Base-by-base conservation (phyloP, 768 basidiomycete genomes). In the Pleurotus salmoneostramineus region DNA sequence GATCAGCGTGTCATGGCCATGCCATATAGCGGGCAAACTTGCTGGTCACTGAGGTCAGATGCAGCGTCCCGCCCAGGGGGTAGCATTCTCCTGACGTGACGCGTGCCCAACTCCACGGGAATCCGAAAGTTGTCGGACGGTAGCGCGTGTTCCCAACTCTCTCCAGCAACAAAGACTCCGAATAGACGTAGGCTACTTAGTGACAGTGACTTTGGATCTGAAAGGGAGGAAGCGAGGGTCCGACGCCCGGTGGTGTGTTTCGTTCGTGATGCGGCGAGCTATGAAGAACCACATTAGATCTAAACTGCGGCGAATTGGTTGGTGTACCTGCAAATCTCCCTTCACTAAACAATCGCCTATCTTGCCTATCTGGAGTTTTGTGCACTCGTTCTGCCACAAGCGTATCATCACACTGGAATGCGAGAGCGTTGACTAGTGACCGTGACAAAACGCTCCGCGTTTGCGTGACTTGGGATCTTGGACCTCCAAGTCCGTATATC, bases 21-120 rank as follows among this genome's bases (percentile, higher is more conserved):
- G 67, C 86, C 87, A 90, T 47, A 88, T 75, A 60, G 84, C 72
- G 85, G 83, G 0, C 88, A 89, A 58, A 91, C 83, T 66, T 90
- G 89, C 61, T 87, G 87, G 32, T 86, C 77, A 7, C 75, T 77
- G 62, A 89, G 90, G 36, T 84, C 67, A 7, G 81, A 74, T 17
- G 33, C 31, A 10, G 78, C 65, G 31, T 74, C 73, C 88, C 88
- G 89, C 1, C 87, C 88, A 1, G 65, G 61, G 12, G 88, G 88
- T 3, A 89, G 70, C 2, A 72, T 80, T 45, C 81, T 76, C 33
- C 84, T 78, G 50, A 88, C 63, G 4, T 88, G 67, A 12, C 83
- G 80, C 40, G 66, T 76, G 12, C 88, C 88, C 57, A 73, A 75
- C 4, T 79, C 80, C 8, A 62, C 69, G 46, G 67, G 60, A 58